phyloP scores from a whole-genome alignment of 371 early-diverging fungal species.

The Mortierella sp. region DNA sequence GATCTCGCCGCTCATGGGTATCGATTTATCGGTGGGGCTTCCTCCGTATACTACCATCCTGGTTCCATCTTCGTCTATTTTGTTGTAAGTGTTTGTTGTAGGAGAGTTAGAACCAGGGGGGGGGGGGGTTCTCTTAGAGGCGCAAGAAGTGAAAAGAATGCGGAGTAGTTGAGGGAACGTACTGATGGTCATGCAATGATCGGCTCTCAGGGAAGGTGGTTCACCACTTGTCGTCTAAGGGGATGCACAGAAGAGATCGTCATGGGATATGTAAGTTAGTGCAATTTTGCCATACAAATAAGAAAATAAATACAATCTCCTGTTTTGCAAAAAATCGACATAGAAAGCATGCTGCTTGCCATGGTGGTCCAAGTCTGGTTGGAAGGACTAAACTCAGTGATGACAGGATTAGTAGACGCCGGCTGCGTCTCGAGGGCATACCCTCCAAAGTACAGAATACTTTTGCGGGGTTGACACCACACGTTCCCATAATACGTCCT shows the following conservation, averaged over 20 bases:
- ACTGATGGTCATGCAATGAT: conserved; percentile 3
- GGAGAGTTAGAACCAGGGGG: too few species aligned
- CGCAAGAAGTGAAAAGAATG: background rate
- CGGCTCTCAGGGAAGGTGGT: background rate
- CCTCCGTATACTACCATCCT: conserved; percentile 32
- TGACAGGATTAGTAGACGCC: background rate
- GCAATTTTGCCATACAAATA: too few species aligned
- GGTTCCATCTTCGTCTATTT: background rate
- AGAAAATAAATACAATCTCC: too few species aligned
- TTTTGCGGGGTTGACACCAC: background rate
- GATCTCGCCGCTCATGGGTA: conserved; percentile 22
- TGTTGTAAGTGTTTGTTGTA: background rate
- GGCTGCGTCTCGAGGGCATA: background rate
- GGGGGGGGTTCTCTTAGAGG: too few species aligned
- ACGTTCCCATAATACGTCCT: background rate
- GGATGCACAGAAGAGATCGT: too few species aligned
- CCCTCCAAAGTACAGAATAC: conserved; percentile 7
- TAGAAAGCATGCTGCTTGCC: background rate
- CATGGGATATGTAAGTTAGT: too few species aligned
- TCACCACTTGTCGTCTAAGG: background rate
- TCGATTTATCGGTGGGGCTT: background rate
- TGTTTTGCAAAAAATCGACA: too few species aligned
- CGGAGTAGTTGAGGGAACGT: background rate
- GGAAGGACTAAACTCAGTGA: background rate
- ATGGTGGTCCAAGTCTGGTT: background rate